Base-by-base conservation (phyloP, 192 early-diverging fungal species). In the Coemansia sp. region DNA sequence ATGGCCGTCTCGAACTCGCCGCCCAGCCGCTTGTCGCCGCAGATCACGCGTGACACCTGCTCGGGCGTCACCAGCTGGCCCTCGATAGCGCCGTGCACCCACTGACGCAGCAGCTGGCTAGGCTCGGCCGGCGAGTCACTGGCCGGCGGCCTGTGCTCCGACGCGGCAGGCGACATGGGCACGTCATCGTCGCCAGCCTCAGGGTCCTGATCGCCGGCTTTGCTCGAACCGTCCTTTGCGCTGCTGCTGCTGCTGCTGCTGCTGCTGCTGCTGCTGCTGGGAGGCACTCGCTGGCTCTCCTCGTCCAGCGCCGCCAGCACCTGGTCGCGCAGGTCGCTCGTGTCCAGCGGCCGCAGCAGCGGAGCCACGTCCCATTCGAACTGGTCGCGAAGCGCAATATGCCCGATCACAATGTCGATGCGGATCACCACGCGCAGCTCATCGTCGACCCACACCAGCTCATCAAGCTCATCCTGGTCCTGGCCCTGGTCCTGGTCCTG, bases 1-100 rank as follows among this genome's bases (percentile, higher is more conserved):
- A 96, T 93, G 1, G 95, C 93, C 1, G 95, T 94, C 72, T 92
- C 90, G 70, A 98, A 98, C 85, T 97, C 96, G 28, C 91, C 88
- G 36, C 89, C 86, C 17, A 98, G 75, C 0, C 91, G 89, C 41
- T 91, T 73, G 69, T 98, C 96, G 1, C 76, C 72, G 18, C 88
- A 88, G 8, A 96, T 75, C 5, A 89, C 86, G n/a, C 90, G 91
- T 18, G 96, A 92, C 76, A 98, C 97, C 1, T 71, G 67, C 73
- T 98, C 96, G 4, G 95, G 95, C 34, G 87, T 88, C 36, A 75
- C 73, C 14, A 35, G 28, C 61, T 66, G 71, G 22, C 66, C 65
- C 51, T 67, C 34, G 33, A 74, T 56, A 7, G 80, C 71, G 11
- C 80, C 72, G 12, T 68, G 68, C 5, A 68, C 80, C 80, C 80